phyloP scores from a whole-genome alignment of 768 basidiomycete species.

The Leccinum uliginosum region DNA sequence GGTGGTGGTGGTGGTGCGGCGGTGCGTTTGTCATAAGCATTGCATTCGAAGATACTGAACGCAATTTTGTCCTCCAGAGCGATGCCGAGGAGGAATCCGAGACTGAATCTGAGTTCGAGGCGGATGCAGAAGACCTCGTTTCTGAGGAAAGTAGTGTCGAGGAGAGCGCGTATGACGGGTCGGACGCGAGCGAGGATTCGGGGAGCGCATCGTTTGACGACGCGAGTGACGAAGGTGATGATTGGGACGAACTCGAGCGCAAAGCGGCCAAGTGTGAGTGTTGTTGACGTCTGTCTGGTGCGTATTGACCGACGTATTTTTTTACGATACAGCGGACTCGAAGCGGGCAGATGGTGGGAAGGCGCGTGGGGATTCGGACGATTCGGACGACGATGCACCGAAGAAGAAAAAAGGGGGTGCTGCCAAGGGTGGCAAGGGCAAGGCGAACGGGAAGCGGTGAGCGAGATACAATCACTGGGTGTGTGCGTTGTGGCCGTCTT shows the following conservation, averaged over 20 bases:
- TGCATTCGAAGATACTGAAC: conserved; percentile 27
- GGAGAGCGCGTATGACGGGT: conserved; percentile 53
- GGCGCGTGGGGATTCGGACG: conserved; percentile 44
- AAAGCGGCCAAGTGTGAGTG: conserved; percentile 81
- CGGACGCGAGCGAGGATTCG: conserved; percentile 50
- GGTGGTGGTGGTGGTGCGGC: conserved; percentile 61
- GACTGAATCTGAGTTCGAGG: conserved; percentile 65
- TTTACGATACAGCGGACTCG: conserved; percentile 39
- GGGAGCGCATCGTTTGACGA: conserved; percentile 62
- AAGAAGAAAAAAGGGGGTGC: conserved; percentile 40
- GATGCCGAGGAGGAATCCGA: conserved; percentile 62
- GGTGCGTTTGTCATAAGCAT: conserved; percentile 37
- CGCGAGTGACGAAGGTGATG: conserved; percentile 76
- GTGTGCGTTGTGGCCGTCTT: neutral
- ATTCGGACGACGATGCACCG: conserved; percentile 46
- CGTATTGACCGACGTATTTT: neutral
- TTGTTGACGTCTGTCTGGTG: neutral
- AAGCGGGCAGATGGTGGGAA: conserved; percentile 40
- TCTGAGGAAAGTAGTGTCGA: conserved; percentile 45
- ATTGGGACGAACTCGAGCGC: conserved; percentile 93
- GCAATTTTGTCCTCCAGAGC: conserved; percentile 40
- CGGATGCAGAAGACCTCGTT: conserved; percentile 40
- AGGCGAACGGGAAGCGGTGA: conserved; percentile 41
- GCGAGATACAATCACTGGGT: neutral
- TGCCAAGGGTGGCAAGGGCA: conserved; percentile 30